Percentiles rank a stretch among this genome's conserved stretches.
Evolutionary conservation across 495 filamentous ascomycete genomes (phyloP).

Genomic region (Diplogelasinospora grovesii): DNA sequence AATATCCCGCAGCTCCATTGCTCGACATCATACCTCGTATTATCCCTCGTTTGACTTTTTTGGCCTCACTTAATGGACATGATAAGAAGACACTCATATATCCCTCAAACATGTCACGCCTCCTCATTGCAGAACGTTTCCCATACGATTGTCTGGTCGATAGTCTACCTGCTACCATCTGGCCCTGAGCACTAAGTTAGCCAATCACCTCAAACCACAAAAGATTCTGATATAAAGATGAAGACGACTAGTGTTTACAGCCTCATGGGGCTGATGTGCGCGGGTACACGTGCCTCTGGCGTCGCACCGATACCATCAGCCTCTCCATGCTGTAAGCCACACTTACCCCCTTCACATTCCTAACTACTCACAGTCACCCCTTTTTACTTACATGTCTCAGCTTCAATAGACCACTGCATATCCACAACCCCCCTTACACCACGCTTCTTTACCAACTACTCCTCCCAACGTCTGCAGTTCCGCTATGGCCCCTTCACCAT

Average conservation of each 20-base stretch:
- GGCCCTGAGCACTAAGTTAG: neutral
- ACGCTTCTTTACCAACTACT: conserved; percentile 15
- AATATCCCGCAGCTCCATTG: too few relatives aligned
- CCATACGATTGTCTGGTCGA: too few relatives aligned
- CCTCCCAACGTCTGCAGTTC: conserved; percentile 13
- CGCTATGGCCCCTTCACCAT: conserved; percentile 21
- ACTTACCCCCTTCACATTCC: neutral
- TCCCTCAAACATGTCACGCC: too few relatives aligned
- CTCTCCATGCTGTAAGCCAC: neutral
- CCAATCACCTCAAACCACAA: neutral
- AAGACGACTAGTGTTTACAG: neutral
- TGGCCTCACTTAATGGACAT: too few relatives aligned
- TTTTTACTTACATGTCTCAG: neutral
- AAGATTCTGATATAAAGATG: neutral
- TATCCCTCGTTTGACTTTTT: too few relatives aligned
- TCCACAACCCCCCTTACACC: conserved; percentile 1
- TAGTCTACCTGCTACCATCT: too few relatives aligned
- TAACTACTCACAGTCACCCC: too few relatives aligned
- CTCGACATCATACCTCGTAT: too few relatives aligned
- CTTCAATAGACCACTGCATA: neutral
- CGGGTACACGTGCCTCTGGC: neutral
- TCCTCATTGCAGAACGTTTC: too few relatives aligned
- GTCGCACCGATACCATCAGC: neutral
- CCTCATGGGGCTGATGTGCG: conserved; percentile 1
- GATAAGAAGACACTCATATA: too few relatives aligned